Evolutionary conservation across 768 basidiomycete genomes (phyloP).

Genomic region (Tephrocybe rancida): DNA sequence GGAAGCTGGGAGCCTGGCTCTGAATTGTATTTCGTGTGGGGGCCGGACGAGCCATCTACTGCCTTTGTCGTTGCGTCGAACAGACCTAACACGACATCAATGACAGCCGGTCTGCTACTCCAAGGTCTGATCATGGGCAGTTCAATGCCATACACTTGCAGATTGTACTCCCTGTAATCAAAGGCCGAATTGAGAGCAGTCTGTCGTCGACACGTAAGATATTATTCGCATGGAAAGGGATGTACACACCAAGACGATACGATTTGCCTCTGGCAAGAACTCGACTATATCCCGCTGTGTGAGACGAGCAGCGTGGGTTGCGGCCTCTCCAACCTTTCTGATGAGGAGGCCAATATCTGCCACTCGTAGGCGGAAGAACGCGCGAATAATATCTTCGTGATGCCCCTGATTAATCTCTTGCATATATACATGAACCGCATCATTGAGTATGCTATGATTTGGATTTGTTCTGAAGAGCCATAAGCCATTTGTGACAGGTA

Average conservation of each 20-base stretch:
- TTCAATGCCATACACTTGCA: slow-evolving; percentile 76
- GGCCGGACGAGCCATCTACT: slow-evolving; percentile 39
- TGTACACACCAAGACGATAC: slow-evolving; percentile 62
- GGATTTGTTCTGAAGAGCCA: slow-evolving; percentile 49
- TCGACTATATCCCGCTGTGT: slow-evolving; percentile 44
- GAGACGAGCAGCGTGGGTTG: slow-evolving; percentile 43
- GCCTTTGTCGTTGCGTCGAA: slow-evolving; percentile 65
- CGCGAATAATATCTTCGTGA: slow-evolving; percentile 77
- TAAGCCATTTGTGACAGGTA: not conserved
- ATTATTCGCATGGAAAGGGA: slow-evolving; percentile 1
- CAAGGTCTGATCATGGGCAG: slow-evolving; percentile 75
- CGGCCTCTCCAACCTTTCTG: slow-evolving; percentile 56
- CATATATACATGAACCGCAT: slow-evolving; percentile 74
- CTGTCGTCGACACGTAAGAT: slow-evolving; percentile 36
- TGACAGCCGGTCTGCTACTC: slow-evolving; percentile 72
- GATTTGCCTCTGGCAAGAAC: slow-evolving; percentile 68
- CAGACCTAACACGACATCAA: slow-evolving; percentile 71
- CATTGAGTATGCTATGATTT: slow-evolving; percentile 65
- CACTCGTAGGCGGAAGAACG: slow-evolving; percentile 79
- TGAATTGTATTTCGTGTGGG: slow-evolving; percentile 25
- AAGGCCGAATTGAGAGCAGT: slow-evolving; percentile 71
- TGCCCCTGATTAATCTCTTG: slow-evolving; percentile 51
- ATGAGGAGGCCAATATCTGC: slow-evolving; percentile 69
- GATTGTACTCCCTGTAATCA: slow-evolving; percentile 73
- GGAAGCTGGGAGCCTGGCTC: slow-evolving; percentile 61